These are phyloP conservation scores for Phyllosticta capitalensis DNA, from an alignment of 2,329 filamentous ascomycete genomes.

Conservation along the genomic window DNA sequence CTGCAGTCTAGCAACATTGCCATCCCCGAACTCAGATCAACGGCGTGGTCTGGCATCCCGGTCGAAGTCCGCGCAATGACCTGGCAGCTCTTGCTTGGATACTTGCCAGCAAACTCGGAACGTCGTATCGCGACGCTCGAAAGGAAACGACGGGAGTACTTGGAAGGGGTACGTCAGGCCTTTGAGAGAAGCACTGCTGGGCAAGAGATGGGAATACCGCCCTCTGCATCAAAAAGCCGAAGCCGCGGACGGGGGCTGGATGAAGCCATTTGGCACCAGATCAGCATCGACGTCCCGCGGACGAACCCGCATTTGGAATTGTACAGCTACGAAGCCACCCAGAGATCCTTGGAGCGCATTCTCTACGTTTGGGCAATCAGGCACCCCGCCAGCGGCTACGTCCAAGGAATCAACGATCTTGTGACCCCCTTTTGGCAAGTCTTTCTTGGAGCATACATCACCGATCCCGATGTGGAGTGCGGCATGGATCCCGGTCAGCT, in stretches of 20 bases:
- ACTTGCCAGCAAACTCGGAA: conserved; percentile 94
- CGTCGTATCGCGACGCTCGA: conserved; percentile 82
- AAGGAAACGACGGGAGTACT: conserved; percentile 89
- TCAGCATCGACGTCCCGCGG: conserved; percentile 93
- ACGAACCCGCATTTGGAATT: conserved; percentile 94
- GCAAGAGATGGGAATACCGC: conserved; percentile 32
- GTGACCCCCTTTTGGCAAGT: conserved; percentile 98
- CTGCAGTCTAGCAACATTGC: conserved; percentile 87
- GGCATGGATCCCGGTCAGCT: conserved; percentile 97
- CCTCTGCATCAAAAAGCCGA: conserved; percentile 36
- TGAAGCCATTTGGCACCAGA: conserved; percentile 98
- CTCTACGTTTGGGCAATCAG: conserved; percentile 96
- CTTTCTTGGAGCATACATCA: conserved; percentile 88
- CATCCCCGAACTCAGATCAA: conserved; percentile 68
- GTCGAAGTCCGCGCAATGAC: conserved; percentile 96
- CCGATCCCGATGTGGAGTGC: conserved; percentile 81
- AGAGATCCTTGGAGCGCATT: conserved; percentile 86
- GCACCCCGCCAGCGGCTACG: conserved; percentile 93
- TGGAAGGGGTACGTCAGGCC: conserved; percentile 72
- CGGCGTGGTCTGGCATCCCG: conserved; percentile 91
- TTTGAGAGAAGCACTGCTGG: conserved; percentile 52
- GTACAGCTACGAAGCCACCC: conserved; percentile 92
- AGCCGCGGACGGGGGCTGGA: conserved; percentile 69
- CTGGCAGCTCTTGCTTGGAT: conserved; percentile 94
- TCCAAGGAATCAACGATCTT: conserved; percentile 96